Evolutionary conservation across 345 rosid species (phyloP).

Genomic region (Citrus hindsii): DNA sequence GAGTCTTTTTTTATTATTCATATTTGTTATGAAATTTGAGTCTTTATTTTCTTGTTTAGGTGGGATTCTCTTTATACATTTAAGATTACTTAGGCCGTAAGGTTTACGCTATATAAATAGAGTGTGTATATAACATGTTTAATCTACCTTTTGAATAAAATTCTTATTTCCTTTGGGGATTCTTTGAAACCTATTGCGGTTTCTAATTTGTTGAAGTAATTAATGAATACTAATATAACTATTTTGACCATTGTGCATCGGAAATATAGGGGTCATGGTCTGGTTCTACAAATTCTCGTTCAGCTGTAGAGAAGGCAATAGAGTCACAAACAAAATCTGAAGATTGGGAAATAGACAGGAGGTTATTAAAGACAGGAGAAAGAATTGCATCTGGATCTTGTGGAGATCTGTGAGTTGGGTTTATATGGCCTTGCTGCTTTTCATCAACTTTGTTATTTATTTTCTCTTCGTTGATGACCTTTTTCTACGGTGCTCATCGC

Average conservation of each 20-base stretch:
- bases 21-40: no score
- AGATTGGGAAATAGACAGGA: slow-evolving; percentile 57
- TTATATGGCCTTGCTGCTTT: slow-evolving; percentile 9
- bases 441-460: neutral
- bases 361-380: slow-evolving; percentile 54
- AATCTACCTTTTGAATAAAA: no score
- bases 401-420: slow-evolving; percentile 64
- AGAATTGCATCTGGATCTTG: slow-evolving; percentile 65
- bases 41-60: no score
- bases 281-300: slow-evolving; percentile 43
- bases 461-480: slow-evolving; percentile 6
- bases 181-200: no score
- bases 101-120: no score
- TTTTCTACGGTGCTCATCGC: slow-evolving; percentile 13
- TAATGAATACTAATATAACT: neutral
- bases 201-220: neutral
- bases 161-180: no score
- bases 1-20: no score
- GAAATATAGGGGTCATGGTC: slow-evolving; percentile 55
- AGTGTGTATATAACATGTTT: no score
- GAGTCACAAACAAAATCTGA: slow-evolving; percentile 26
- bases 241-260: slow-evolving; percentile 2
- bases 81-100: no score
- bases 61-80: no score
- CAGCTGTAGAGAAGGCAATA: slow-evolving; percentile 29